phyloP scores from a whole-genome alignment of 2,329 filamentous ascomycete species.

The Fusarium keratoplasticum region DNA sequence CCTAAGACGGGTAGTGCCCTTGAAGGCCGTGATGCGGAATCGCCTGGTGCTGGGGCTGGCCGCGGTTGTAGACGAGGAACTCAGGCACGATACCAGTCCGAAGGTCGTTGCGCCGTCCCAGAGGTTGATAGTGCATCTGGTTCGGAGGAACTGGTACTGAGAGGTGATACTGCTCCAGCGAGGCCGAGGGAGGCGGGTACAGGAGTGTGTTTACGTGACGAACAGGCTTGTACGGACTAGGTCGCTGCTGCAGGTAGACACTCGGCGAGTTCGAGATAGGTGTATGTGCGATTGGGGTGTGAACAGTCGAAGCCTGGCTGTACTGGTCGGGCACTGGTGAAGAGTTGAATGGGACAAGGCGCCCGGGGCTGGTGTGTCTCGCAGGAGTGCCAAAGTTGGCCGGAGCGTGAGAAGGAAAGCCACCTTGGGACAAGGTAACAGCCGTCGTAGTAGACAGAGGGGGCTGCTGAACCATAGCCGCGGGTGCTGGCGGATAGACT shows the following conservation, averaged over 20 bases:
- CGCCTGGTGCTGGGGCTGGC: slow-evolving; percentile 46
- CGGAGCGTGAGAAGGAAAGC: slow-evolving; percentile 46
- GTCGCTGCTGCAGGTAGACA: slow-evolving; percentile 86
- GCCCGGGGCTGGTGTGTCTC: slow-evolving; percentile 65
- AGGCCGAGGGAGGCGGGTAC: slow-evolving; percentile 84
- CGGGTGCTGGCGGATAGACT: slow-evolving; percentile 72
- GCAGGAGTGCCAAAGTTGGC: slow-evolving; percentile 62
- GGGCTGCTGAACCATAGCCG: slow-evolving; percentile 53
- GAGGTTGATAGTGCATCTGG: slow-evolving; percentile 85
- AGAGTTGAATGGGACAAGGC: slow-evolving; percentile 63
- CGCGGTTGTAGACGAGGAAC: slow-evolving; percentile 56
- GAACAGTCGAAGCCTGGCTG: slow-evolving; percentile 61
- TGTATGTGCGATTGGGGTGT: slow-evolving; percentile 69
- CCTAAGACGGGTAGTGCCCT: slow-evolving; percentile 52
- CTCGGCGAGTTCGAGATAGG: slow-evolving; percentile 86
- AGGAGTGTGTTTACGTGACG: slow-evolving; percentile 91
- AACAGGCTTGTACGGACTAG: slow-evolving; percentile 92
- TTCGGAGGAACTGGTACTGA: slow-evolving; percentile 68
- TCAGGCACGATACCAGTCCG: slow-evolving; percentile 79
- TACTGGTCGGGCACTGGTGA: slow-evolving; percentile 77
- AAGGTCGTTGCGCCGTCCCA: slow-evolving; percentile 76
- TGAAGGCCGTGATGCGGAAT: slow-evolving; percentile 44
- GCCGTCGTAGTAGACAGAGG: slow-evolving; percentile 40
- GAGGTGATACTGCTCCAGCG: slow-evolving; percentile 79
- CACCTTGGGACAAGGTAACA: slow-evolving; percentile 35